Conservation (phyloP, 2,329 filamentous ascomycete species). For the Diaporthe ilicicola region DNA sequence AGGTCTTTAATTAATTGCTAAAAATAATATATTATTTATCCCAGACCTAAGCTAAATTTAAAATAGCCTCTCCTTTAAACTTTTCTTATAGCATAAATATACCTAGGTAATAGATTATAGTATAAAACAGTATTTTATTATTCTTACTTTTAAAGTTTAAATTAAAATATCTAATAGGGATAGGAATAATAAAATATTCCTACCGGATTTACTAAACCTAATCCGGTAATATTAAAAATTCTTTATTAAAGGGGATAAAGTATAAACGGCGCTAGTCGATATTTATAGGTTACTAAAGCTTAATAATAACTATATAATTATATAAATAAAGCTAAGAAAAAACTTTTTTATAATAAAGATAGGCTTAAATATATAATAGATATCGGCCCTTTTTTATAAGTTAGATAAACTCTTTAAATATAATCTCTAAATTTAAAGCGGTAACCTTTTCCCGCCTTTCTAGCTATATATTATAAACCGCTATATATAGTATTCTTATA, state of each 20-base stretch:
- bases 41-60: neutral
- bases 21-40: no score
- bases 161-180: neutral
- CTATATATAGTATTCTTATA: neutral
- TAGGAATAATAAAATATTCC: neutral
- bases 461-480: neutral
- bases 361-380: neutral
- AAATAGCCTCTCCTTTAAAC: neutral
- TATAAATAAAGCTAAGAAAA: neutral
- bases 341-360: neutral
- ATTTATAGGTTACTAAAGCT: neutral
- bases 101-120: neutral
- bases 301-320: neutral
- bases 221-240: neutral
- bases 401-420: neutral
- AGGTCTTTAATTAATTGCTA: no score
- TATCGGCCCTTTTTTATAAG: neutral
- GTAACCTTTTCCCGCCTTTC: neutral
- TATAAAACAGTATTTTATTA: neutral
- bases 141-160: neutral
- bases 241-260: neutral
- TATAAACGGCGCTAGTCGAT: neutral
- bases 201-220: neutral
- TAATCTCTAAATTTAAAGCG: neutral
- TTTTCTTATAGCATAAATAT: neutral